Evolutionary conservation across 352 stramenopile species (phyloP), one percentile per base, ranked within the genome.

Genomic region (Phytophthora agathidicida): DNA sequence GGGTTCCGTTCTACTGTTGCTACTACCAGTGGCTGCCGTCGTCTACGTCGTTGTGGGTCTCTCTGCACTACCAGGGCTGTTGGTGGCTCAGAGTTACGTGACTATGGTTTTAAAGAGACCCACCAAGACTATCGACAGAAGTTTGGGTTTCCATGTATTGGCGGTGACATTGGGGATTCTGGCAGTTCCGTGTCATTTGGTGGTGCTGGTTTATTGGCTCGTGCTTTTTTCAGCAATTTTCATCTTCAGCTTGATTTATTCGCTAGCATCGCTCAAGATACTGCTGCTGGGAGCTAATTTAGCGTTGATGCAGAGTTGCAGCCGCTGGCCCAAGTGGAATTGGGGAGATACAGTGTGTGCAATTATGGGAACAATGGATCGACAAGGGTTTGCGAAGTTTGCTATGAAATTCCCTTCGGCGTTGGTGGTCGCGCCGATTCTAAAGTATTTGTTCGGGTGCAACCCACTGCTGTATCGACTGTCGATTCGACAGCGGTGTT

Each of bases 391-490:
- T 45, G 46, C n/a, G 14, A 71, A 67, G 44, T 67, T 80, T 31
- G 51, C 31, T 5, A 22, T 80, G 7, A 69, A 75, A 22, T 68
- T 80, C 20, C 71, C 71, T 23, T 70, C 56, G 8, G 55, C 65
- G 2, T 24, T 73, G 37, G 56, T 80, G 23, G 39, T 74, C 13
- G 48, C 69, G 1, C 71, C 71, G n/a, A 35, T 80, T 6, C 43
- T 80, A 16, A 80, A 80, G 46, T 77, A 77, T 59, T 51, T 80
- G 23, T 65, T 80, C 24, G 68, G 65, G 11, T 71, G 60, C 37
- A 80, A 80, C 45, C 71, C 71, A 26, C 31, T 80, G 11, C 47
- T 80, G n/a, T 72, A 75, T 62, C 57, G 60, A 28, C 48, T 80
- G 24, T 38, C 52, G 2, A 73, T 72, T 31, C 63, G 65, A 36